Evolutionary conservation across 2,329 filamentous ascomycete species (phyloP), one percentile per base, ranked within the genome.

Genomic region (Colletotrichum tropicale): DNA sequence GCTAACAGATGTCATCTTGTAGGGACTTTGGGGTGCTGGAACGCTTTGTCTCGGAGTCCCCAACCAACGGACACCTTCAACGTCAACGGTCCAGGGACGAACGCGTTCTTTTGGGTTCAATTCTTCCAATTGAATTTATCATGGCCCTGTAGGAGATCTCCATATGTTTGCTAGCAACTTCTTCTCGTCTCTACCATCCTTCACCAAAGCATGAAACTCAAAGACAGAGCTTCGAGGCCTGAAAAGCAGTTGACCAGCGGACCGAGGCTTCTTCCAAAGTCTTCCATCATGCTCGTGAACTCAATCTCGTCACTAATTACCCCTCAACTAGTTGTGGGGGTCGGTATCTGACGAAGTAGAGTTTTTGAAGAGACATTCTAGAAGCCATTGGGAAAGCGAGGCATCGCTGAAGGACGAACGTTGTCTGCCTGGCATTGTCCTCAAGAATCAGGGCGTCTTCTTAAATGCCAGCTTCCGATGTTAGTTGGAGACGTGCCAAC

Each of bases 21-120:
- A 1, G 28, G 58, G 30, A 6, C 15, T 16, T 18, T 30, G 32
- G 15, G 6, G 58, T 12, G 21, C 30, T 55, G 69, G 61, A 55
- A 71, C 28, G 70, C 70, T 58, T 18, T 73, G 73, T 73, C 69
- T 75, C 73, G 69, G 73, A 75, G 38, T 64, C 15, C 32, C 62
- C 66, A 74, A 43, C 38, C 38, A n/a, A 43, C 18, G 16, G 38
- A 5, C 38, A 64, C n/a, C n/a, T 24, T 60, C 24, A 58, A 48
- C 5, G 15, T 58, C 30, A 2, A 55, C 26, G 38, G 34, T 13
- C 8, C 9, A 21, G 21, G 3, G 26, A 15, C 2, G 26, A 12
- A 48, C 38, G 38, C 1, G n/a, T n/a, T 21, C 38, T 48, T n/a
- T 48, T 48, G 38, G 43, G 2, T 15, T 9, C 5, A n/a, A 4